Evolutionary conservation across 257 asterid species (phyloP).

Genomic region (Solanum paucissectum): DNA sequence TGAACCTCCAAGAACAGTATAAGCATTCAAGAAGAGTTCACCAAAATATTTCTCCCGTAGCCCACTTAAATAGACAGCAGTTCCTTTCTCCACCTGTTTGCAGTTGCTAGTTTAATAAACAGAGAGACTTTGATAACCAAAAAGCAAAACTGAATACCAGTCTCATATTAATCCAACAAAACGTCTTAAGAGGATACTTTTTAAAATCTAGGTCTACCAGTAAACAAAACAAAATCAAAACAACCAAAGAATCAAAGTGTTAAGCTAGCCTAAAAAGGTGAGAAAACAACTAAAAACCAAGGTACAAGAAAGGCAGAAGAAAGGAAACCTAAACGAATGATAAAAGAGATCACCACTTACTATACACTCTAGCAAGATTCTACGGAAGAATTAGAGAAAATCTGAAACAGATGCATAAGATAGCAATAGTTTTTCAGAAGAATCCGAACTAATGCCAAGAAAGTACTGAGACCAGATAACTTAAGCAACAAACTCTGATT

Average conservation of each 20-base stretch:
- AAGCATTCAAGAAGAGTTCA: constrained; percentile 78
- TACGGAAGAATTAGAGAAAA: neutral
- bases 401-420: neutral
- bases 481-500: neutral
- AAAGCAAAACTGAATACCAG: neutral
- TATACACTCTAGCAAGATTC: neutral
- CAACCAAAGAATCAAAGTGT: neutral
- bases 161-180: neutral
- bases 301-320: neutral
- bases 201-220: neutral
- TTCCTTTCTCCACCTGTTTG: constrained; percentile 87
- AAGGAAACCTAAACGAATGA: neutral
- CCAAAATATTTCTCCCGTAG: constrained; percentile 91
- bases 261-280: neutral
- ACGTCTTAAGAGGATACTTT: neutral
- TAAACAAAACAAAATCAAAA: neutral
- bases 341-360: neutral
- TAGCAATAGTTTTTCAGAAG: neutral
- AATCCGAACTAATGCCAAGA: neutral
- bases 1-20: constrained; percentile 52
- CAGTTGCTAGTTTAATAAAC: constrained; percentile 12
- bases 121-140: constrained; percentile 11
- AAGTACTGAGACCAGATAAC: neutral
- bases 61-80: constrained; percentile 78
- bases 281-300: neutral